Evolutionary conservation across 371 early-diverging fungal species (phyloP).

Genomic region (Batkoa obscura): DNA sequence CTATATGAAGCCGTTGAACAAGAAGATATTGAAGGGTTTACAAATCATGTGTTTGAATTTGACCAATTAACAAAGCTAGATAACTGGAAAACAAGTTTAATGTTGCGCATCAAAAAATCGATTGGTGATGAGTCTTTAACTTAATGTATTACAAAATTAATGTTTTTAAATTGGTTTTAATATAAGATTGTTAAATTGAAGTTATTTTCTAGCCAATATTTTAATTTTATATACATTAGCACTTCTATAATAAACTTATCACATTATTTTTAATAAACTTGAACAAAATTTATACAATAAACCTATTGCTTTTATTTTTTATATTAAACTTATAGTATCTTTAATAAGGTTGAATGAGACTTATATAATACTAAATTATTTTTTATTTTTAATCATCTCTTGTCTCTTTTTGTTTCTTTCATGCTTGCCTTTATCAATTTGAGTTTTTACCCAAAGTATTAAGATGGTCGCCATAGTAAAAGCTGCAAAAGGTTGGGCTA

Average conservation of each 20-base stretch:
- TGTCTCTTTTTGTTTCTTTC: background rate
- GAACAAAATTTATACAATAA: too few relatives aligned
- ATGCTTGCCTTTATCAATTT: background rate
- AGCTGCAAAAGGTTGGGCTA: background rate
- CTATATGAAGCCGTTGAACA: slow-evolving; percentile 55
- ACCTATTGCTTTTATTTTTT: too few relatives aligned
- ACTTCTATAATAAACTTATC: too few relatives aligned
- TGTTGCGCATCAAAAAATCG: slow-evolving; percentile 75
- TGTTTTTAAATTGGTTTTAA: background rate
- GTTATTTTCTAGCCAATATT: too few relatives aligned
- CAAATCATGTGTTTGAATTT: slow-evolving; percentile 55
- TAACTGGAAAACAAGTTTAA: slow-evolving; percentile 82
- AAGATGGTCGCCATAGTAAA: background rate
- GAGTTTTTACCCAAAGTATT: background rate
- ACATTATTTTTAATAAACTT: too few relatives aligned
- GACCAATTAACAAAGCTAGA: slow-evolving; percentile 79
- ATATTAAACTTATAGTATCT: too few relatives aligned
- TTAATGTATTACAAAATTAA: slow-evolving; percentile 5
- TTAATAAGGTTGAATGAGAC: too few relatives aligned
- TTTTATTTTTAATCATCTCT: background rate
- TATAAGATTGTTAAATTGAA: too few relatives aligned
- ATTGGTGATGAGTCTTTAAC: slow-evolving; percentile 37
- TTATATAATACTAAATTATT: background rate
- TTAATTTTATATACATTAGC: too few relatives aligned
- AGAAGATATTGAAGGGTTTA: slow-evolving; percentile 61